Conservation (phyloP, 441 rosid species). For the Biscutella laevigata region DNA sequence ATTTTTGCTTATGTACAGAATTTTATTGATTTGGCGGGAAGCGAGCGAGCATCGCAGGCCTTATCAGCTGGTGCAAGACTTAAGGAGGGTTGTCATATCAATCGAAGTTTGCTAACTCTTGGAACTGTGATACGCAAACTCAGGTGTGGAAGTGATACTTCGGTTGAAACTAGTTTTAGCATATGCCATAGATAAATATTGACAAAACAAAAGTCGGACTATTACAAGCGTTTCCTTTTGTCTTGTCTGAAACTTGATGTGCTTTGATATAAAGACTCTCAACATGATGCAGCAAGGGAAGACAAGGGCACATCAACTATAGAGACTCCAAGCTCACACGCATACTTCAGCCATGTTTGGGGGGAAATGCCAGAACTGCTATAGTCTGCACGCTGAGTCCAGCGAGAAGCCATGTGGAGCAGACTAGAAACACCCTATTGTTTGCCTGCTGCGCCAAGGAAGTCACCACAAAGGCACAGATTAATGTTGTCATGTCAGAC, state of each 20-base stretch:
- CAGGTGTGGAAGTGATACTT: conserved; percentile 42
- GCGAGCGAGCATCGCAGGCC: conserved; percentile 96
- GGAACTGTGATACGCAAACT: conserved; percentile 92
- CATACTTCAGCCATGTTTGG: conserved; percentile 78
- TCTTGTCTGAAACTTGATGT: conserved; percentile 3
- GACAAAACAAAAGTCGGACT: background rate
- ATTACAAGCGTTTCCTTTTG: too few relatives aligned
- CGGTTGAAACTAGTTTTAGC: background rate
- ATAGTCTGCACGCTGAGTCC: conserved; percentile 89
- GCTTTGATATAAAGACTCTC: background rate
- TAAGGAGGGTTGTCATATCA: conserved; percentile 94
- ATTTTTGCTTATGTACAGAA: conserved; percentile 44
- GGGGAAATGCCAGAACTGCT: conserved; percentile 93
- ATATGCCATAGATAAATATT: background rate
- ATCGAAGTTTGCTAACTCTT: conserved; percentile 80
- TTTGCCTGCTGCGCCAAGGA: conserved; percentile 98
- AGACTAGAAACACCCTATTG: conserved; percentile 89
- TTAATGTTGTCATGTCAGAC: conserved; percentile 95
- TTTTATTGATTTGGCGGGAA: conserved; percentile 88
- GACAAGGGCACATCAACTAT: conserved; percentile 83
- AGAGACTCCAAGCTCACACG: conserved; percentile 93
- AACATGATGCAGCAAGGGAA: conserved; percentile 61
- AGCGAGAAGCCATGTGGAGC: conserved; percentile 86
- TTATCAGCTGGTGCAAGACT: conserved; percentile 73
- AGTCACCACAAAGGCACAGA: conserved; percentile 90